Base-by-base conservation (phyloP, 768 basidiomycete species). In the Suillus americanus region DNA sequence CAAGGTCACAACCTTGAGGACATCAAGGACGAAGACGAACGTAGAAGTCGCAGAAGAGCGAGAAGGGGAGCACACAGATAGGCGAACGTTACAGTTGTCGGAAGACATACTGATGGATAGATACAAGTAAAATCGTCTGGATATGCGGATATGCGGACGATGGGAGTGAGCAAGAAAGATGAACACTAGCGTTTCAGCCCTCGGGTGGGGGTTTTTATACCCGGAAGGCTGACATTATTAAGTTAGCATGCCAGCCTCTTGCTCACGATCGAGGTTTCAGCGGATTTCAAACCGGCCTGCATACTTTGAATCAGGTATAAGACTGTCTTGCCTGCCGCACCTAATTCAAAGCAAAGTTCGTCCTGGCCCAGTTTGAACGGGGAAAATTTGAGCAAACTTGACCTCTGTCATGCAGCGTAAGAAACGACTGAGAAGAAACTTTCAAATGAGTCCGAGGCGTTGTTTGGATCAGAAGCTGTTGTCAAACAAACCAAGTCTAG, bases 391-490 rank as follows among this genome's bases (percentile, higher is more conserved):
- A 51, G 28, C 7, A 51, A 28, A 51, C 16, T 9, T 51, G 25
- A 16, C 25, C 14, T 51, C 48, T 53, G 28, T 16, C 50, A 28
- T 28, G 28, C 25, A 51, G 50, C 28, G 16, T 28, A 48, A 51
- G 28, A 28, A 51, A 51, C 23, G 48, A 50, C 2, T 16, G 18
- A 43, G 43, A 20, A 25, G 38, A 8, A 23, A 20, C 2, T 46
- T 46, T 12, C 45, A 3, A 51, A 25, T 9, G 25, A 28, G 50
- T 28, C 50, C 16, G 28, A 51, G 30, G 53, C 53, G 53, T 54
- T 54, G 53, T 54, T 54, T 54, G 30, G 30, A 54, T 51, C 50
- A 30, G 28, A 51, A 28, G 50, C 28, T 51, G 50, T 51, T 51
- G 50, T 8, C 50, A 51, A 51, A 51, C 50, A 51, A 51, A 43